Evolutionary conservation across 2,329 filamentous ascomycete genomes (phyloP), one percentile per base, ranked within the genome.

Genomic region (Aspergillus sergii): DNA sequence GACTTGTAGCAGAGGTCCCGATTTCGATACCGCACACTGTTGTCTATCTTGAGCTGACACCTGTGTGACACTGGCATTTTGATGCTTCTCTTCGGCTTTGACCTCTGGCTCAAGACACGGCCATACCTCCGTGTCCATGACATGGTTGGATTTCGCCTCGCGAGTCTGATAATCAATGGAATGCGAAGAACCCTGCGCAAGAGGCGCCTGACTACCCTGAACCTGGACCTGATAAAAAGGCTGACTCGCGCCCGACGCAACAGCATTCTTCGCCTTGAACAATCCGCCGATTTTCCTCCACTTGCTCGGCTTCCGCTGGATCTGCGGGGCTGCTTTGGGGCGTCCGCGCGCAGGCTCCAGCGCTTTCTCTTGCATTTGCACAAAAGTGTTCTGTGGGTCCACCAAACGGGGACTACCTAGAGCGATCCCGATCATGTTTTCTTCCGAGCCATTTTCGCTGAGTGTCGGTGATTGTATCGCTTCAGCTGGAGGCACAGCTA

Each of bases 371-470:
- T 67, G 66, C 57, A 56, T 57, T 8, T 71, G 66, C 7, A 71
- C 46, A 53, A 60, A 39, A 36, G 60, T 60, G 16, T 60, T 63
- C 12, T 68, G 66, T 32, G 68, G 46, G n/a, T 71, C 64, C 6
- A 72, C 34, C 66, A 75, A 68, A 16, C 82, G 79, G 28, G 91
- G 91, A 71, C 90, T 93, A 36, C 90, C 91, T 61, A 93, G 78
- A 1, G 91, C 91, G 83, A 93, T 89, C 11, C 91, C 91, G 65
- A 93, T 93, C 68, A 81, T 82, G 64, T 80, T 78, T 51, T 81
- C 80, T 9, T 79, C 77, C 9, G 63, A 63, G 36, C 68, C 65
- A 41, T 65, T 62, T 23, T 68, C 67, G 14, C 66, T 61, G 9
- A 54, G 58, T 4, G 64, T 57, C 3, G 64, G 66, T 0, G 65